Percentiles rank a stretch among this genome's conserved stretches.
Conservation (phyloP, 73 alveolate species). For the Blepharisma stoltei region DNA sequence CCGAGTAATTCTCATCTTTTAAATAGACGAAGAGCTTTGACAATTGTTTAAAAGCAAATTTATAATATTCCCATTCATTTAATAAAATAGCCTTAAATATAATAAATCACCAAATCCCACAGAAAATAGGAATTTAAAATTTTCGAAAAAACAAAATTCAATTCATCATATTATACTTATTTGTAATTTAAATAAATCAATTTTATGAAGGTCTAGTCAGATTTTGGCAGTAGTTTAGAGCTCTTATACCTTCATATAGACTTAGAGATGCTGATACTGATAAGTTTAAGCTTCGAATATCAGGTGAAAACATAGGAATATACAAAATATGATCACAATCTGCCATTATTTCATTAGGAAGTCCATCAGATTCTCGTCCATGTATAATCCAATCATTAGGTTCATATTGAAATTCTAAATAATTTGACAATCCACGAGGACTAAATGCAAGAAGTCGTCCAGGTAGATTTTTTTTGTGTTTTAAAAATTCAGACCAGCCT, state of each 20-base stretch:
- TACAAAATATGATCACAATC: constrained; percentile 1
- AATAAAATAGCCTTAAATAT: too few species aligned
- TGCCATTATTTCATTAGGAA: constrained; percentile 1
- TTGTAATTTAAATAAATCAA: too few species aligned
- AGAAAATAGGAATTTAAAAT: too few species aligned
- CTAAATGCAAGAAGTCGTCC: constrained; percentile 25
- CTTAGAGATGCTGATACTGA: constrained; percentile 14
- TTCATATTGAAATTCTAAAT: background rate
- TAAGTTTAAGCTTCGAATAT: constrained; percentile 1
- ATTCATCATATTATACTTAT: too few species aligned
- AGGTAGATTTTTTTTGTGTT: background rate
- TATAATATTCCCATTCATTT: too few species aligned
- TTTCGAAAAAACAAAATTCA: too few species aligned
- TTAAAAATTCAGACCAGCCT: background rate
- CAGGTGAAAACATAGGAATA: constrained; percentile 5
- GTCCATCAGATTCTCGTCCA: constrained; percentile 22
- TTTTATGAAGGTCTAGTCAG: too few species aligned
- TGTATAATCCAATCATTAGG: constrained; percentile 15
- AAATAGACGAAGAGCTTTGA: too few species aligned
- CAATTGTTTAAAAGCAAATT: too few species aligned
- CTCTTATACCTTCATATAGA: background rate
- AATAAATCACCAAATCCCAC: too few species aligned
- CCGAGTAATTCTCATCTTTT: too few species aligned
- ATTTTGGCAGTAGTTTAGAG: too few species aligned
- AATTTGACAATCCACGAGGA: background rate